phyloP scores from a whole-genome alignment of 306 rosid species.

The Prinsepia uniflora region DNA sequence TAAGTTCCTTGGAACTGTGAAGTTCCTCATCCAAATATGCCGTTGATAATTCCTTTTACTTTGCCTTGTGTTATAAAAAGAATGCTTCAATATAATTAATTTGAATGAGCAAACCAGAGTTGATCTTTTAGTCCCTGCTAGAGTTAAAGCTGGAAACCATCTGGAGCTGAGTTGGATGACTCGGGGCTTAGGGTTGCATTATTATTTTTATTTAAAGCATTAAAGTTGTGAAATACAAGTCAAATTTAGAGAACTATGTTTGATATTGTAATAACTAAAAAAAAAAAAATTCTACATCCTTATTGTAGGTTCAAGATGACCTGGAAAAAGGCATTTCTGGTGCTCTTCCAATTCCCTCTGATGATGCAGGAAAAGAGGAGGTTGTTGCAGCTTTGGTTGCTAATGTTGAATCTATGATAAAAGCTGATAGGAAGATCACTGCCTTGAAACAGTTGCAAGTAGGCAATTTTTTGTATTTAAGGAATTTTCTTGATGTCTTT shows the following conservation, averaged over 20 bases:
- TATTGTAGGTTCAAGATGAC: conserved; percentile 75
- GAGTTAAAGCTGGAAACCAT: not conserved
- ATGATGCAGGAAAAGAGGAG: conserved; percentile 68
- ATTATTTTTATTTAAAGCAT: not conserved
- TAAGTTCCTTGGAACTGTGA: too few relatives aligned
- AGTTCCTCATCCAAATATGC: too few relatives aligned
- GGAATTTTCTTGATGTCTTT: conserved; percentile 11
- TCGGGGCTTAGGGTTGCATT: not conserved
- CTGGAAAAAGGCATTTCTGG: conserved; percentile 65
- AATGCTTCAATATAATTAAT: not conserved
- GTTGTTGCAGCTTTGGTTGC: conserved; percentile 77
- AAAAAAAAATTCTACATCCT: conserved; percentile 10
- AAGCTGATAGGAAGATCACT: conserved; percentile 90
- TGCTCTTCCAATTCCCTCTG: conserved; percentile 78
- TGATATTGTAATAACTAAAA: not conserved
- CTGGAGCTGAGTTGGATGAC: not conserved
- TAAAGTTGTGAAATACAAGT: not conserved
- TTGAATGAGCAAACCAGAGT: not conserved
- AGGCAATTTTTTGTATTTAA: conserved; percentile 19
- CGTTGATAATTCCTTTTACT: not conserved
- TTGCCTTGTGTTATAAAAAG: not conserved
- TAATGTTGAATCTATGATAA: conserved; percentile 86
- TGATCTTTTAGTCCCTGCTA: not conserved
- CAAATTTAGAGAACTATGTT: not conserved
- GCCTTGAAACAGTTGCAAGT: conserved; percentile 95